These are phyloP conservation scores for Ustilago trichophora DNA, from an alignment of 1,284 basidiomycete species.

Conservation along the genomic window DNA sequence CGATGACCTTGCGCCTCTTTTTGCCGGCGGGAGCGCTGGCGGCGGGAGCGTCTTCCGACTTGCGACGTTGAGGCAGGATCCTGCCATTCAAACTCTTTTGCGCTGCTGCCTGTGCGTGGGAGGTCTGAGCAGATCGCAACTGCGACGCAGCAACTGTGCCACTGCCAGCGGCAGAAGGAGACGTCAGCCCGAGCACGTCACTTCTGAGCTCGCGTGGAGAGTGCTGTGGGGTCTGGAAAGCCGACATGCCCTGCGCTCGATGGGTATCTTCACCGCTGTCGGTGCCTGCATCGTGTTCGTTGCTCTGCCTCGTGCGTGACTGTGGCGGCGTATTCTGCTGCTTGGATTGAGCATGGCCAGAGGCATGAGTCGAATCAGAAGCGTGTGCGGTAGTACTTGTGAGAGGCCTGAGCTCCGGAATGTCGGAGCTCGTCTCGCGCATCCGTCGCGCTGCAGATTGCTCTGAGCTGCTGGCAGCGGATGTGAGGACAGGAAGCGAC, in stretches of 20 bases:
- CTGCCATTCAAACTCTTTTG: not conserved
- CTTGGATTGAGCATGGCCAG: not conserved
- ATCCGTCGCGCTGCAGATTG: slow-evolving; percentile 6
- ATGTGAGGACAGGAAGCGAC: not conserved
- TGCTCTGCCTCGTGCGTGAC: slow-evolving; percentile 22
- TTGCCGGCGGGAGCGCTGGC: slow-evolving; percentile 13
- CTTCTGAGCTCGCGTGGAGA: slow-evolving; percentile 22
- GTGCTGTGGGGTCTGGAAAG: slow-evolving; percentile 40
- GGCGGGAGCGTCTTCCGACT: slow-evolving; percentile 1
- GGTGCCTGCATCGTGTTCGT: slow-evolving; percentile 31
- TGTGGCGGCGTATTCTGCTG: slow-evolving; percentile 36
- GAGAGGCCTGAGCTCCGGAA: slow-evolving; percentile 6
- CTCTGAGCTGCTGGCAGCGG: not conserved
- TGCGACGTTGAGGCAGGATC: slow-evolving; percentile 14
- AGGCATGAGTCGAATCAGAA: not conserved
- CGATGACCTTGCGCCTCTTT: slow-evolving; percentile 66
- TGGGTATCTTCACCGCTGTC: slow-evolving; percentile 37
- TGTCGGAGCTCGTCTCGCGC: slow-evolving; percentile 34
- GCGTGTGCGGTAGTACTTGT: not conserved
- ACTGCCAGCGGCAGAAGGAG: not conserved
- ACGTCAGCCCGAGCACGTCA: slow-evolving; percentile 2
- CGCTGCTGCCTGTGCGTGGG: not conserved
- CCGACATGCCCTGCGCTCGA: slow-evolving; percentile 28
- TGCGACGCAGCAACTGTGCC: not conserved
- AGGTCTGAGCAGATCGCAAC: not conserved